phyloP scores from a whole-genome alignment of 306 rosid genomes.

The Prunus mume region DNA sequence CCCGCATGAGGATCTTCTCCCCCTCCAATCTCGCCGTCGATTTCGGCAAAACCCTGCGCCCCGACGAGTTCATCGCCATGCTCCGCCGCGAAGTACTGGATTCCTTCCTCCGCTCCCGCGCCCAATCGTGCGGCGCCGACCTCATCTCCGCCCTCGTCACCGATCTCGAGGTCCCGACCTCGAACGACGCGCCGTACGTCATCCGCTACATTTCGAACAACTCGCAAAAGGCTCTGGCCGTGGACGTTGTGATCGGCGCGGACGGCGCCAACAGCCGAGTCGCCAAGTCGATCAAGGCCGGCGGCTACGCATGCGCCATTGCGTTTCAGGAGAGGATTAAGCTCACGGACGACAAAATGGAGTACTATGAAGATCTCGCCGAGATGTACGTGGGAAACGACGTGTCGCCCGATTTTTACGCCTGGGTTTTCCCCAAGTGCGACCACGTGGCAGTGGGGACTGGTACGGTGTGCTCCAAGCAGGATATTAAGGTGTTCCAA shows the following conservation, averaged over 20 bases:
- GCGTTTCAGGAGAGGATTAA: slow-evolving; percentile 87
- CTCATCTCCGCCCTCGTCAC: slow-evolving; percentile 66
- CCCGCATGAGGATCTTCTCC: slow-evolving; percentile 68
- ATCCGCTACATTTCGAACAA: slow-evolving; percentile 49
- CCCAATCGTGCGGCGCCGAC: slow-evolving; percentile 57
- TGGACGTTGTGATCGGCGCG: slow-evolving; percentile 85
- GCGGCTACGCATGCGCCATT: slow-evolving; percentile 68
- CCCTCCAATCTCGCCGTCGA: slow-evolving; percentile 89
- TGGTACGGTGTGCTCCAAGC: slow-evolving; percentile 65
- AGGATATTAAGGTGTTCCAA: slow-evolving; percentile 62
- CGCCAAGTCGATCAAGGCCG: slow-evolving; percentile 73
- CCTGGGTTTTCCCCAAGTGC: slow-evolving; percentile 89
- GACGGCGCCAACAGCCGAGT: slow-evolving; percentile 90
- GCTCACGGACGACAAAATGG: slow-evolving; percentile 76
- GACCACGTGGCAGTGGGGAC: slow-evolving; percentile 99
- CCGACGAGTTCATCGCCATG: slow-evolving; percentile 85
- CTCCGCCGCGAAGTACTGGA: slow-evolving; percentile 91
- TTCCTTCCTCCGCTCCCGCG: slow-evolving; percentile 79
- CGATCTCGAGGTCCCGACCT: slow-evolving; percentile 47
- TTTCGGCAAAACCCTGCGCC: slow-evolving; percentile 69
- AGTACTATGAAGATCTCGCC: slow-evolving; percentile 64
- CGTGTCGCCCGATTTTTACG: slow-evolving; percentile 94
- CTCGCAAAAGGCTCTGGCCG: slow-evolving; percentile 39
- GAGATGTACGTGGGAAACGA: slow-evolving; percentile 83
- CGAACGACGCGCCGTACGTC: slow-evolving; percentile 45